These are phyloP conservation scores for Fusarium xyrophilum DNA, from an alignment of 2,329 filamentous ascomycete species.

Conservation along the genomic window DNA sequence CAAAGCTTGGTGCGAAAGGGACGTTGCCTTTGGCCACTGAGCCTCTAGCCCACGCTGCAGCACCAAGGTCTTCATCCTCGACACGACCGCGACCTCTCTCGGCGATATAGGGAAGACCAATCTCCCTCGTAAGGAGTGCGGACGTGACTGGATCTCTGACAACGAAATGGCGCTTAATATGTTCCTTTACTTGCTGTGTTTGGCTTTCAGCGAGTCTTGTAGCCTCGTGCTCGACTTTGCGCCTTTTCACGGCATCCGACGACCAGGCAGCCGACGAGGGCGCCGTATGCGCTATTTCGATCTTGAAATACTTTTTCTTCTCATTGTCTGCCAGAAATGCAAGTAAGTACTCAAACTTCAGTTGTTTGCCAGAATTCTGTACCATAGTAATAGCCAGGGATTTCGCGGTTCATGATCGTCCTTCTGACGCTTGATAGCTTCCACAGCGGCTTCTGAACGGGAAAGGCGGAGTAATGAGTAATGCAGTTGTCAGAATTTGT, in stretches of 20 bases:
- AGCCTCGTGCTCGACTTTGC: slow-evolving; percentile 54
- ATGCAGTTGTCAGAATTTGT: not conserved
- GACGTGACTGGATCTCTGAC: slow-evolving; percentile 46
- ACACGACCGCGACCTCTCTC: slow-evolving; percentile 33
- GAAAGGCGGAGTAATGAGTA: not conserved
- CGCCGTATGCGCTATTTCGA: slow-evolving; percentile 64
- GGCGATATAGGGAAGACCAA: slow-evolving; percentile 20
- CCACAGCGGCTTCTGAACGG: too few relatives aligned
- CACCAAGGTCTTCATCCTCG: slow-evolving; percentile 39
- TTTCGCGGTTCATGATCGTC: slow-evolving; percentile 46
- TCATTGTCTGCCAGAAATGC: slow-evolving; percentile 52
- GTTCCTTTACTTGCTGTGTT: slow-evolving; percentile 44
- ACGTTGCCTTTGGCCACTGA: slow-evolving; percentile 51
- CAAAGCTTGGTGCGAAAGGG: slow-evolving; percentile 44
- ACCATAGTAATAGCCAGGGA: slow-evolving; percentile 66
- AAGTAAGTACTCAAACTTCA: not conserved
- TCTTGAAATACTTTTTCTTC: slow-evolving; percentile 72
- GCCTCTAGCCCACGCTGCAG: slow-evolving; percentile 50
- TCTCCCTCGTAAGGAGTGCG: slow-evolving; percentile 42
- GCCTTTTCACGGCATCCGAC: slow-evolving; percentile 63
- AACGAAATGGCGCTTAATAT: slow-evolving; percentile 49
- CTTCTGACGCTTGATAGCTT: not conserved
- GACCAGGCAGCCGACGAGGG: slow-evolving; percentile 61
- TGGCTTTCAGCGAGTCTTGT: slow-evolving; percentile 39
- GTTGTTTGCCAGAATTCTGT: not conserved